phyloP scores from a whole-genome alignment of 2,329 filamentous ascomycete species.

The Cyphellophora attinorum region DNA sequence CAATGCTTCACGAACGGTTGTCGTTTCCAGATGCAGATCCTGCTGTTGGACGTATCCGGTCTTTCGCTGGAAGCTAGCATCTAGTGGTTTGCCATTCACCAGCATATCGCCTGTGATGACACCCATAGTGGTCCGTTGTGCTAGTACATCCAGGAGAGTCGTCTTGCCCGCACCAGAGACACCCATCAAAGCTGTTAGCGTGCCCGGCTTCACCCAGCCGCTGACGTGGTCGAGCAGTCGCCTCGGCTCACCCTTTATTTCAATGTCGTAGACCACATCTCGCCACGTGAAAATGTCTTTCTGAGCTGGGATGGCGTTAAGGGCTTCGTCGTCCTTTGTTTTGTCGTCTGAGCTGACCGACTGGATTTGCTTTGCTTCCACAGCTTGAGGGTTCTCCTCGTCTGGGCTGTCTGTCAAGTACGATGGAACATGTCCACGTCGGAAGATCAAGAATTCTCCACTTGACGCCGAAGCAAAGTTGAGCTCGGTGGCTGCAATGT shows the following conservation, averaged over 20 bases:
- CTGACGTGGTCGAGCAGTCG: conserved; percentile 77
- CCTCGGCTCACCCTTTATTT: conserved; percentile 65
- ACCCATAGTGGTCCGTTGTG: conserved; percentile 77
- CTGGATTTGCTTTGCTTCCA: neutral
- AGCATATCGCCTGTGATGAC: conserved; percentile 79
- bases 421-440: conserved; percentile 57
- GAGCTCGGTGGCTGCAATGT: conserved; percentile 57
- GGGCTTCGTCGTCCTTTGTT: conserved; percentile 20
- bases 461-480: conserved; percentile 61
- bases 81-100: conserved; percentile 62
- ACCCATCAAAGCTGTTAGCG: conserved; percentile 82
- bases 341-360: conserved; percentile 1
- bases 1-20: conserved; percentile 78
- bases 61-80: conserved; percentile 78
- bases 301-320: conserved; percentile 46
- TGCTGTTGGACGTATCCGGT: conserved; percentile 89
- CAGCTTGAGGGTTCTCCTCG: neutral
- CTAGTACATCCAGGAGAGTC: conserved; percentile 75
- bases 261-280: conserved; percentile 71
- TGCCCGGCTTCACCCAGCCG: conserved; percentile 89
- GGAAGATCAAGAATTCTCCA: conserved; percentile 68
- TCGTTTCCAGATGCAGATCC: conserved; percentile 74
- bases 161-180: conserved; percentile 88
- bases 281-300: conserved; percentile 78
- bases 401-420: conserved; percentile 38